These are phyloP conservation scores for Hirschioporus abietinus DNA, from an alignment of 768 basidiomycete species.

Conservation along the genomic window DNA sequence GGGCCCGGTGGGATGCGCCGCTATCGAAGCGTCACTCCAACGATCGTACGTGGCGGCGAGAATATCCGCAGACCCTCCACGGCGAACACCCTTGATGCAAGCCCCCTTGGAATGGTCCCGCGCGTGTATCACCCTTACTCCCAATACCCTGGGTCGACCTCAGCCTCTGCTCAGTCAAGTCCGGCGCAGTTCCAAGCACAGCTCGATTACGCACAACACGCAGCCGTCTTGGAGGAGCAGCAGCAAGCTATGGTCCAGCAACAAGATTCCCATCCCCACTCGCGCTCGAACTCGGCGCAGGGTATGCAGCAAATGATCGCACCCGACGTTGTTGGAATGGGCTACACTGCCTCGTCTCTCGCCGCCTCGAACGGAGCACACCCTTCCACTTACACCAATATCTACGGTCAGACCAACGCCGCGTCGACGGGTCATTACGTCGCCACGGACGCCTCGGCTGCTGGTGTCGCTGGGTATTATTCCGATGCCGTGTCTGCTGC, in stretches of 20 bases:
- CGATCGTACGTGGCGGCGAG: slow-evolving; percentile 44
- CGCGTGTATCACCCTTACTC: slow-evolving; percentile 32
- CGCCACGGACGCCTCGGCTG: background rate
- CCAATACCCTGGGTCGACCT: slow-evolving; percentile 16
- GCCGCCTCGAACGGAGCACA: background rate
- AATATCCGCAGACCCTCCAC: slow-evolving; percentile 42
- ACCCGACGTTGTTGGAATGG: background rate
- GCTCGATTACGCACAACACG: slow-evolving; percentile 20
- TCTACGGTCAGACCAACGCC: background rate
- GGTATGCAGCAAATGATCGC: slow-evolving; percentile 4
- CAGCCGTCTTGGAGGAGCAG: background rate
- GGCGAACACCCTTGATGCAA: slow-evolving; percentile 30
- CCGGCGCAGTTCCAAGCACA: slow-evolving; percentile 50
- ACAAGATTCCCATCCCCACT: slow-evolving; percentile 35
- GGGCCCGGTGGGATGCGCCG: slow-evolving; percentile 60
- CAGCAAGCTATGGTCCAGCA: background rate
- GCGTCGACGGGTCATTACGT: background rate
- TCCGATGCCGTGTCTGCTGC: slow-evolving; percentile 1
- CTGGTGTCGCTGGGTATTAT: background rate
- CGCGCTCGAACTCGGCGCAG: slow-evolving; percentile 17
- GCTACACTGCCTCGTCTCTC: background rate
- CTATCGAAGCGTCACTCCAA: slow-evolving; percentile 76
- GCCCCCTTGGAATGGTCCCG: slow-evolving; percentile 26
- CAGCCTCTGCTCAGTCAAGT: slow-evolving; percentile 27
- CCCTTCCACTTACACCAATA: background rate